These are phyloP conservation scores for Lotus japonicus DNA, from an alignment of 306 rosid genomes.

Conservation along the genomic window DNA sequence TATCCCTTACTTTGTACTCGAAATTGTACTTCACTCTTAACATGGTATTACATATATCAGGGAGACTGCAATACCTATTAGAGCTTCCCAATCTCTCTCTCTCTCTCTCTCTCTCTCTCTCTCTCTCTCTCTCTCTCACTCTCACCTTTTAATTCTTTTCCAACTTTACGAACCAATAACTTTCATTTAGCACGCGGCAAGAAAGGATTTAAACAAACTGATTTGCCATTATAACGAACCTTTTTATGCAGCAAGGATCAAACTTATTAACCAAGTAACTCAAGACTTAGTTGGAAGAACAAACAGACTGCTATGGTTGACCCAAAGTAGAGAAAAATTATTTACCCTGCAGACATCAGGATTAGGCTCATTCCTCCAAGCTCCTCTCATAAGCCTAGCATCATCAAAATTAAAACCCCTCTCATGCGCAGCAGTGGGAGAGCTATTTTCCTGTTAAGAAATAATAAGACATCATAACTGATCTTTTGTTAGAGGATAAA, in stretches of 20 bases:
- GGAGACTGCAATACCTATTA: no score
- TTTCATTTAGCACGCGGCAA: background rate
- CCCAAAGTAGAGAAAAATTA: conserved; percentile 11
- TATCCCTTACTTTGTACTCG: no score
- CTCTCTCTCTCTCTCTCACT: no score
- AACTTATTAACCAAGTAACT: conserved; percentile 12
- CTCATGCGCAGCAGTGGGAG: conserved; percentile 56
- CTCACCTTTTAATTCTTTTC: no score
- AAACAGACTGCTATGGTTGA: background rate
- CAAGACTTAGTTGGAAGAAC: background rate
- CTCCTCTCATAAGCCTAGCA: conserved; percentile 83
- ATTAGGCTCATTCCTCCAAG: conserved; percentile 95
- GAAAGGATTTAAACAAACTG: conserved; percentile 7
- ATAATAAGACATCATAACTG: background rate
- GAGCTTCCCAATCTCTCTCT: no score
- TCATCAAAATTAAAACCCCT: conserved; percentile 92
- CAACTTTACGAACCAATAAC: background rate
- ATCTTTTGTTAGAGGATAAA: background rate
- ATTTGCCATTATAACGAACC: background rate
- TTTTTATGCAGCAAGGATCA: background rate
- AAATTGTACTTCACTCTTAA: no score
- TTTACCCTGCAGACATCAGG: conserved; percentile 84
- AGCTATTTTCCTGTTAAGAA: conserved; percentile 45
- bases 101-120: no score
- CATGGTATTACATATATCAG: no score